phyloP scores from a whole-genome alignment of 352 stramenopile species.

The Aphanomyces euteiches region DNA sequence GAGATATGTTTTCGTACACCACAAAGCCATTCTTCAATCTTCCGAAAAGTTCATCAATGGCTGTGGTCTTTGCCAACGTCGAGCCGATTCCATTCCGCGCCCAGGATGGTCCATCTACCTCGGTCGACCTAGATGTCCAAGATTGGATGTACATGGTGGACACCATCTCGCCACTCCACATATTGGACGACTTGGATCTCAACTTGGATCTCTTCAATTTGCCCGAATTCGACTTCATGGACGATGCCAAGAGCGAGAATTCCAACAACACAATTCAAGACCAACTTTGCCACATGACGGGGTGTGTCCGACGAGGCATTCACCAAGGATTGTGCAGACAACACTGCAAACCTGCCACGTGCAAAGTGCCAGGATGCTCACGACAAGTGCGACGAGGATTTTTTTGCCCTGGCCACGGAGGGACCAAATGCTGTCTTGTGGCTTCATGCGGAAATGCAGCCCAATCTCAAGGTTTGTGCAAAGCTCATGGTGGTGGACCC shows the following conservation, averaged over 20 bases:
- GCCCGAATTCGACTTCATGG: background rate
- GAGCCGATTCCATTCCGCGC: too few relatives aligned
- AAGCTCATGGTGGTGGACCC: constrained; percentile 60
- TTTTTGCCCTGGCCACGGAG: constrained; percentile 73
- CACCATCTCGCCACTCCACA: background rate
- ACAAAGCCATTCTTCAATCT: too few relatives aligned
- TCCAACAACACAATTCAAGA: constrained; percentile 40
- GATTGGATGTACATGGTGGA: constrained; percentile 1
- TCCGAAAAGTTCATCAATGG: too few relatives aligned
- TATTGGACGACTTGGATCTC: background rate
- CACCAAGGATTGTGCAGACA: background rate
- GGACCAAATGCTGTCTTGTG: constrained; percentile 57
- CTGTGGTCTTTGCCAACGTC: too few relatives aligned
- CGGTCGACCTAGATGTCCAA: background rate
- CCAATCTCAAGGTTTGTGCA: constrained; percentile 65
- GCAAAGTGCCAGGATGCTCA: constrained; percentile 70
- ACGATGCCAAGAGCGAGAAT: background rate
- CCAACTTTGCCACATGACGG: background rate
- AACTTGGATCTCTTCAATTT: constrained; percentile 1
- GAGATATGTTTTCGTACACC: too few relatives aligned
- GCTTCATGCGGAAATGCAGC: constrained; percentile 63
- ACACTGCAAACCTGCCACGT: constrained; percentile 32
- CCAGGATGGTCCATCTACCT: too few relatives aligned
- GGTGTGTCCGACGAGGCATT: background rate
- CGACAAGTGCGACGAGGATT: constrained; percentile 71